Conservation (phyloP, 768 basidiomycete species). For the Agaricus sinodeliciosus region DNA sequence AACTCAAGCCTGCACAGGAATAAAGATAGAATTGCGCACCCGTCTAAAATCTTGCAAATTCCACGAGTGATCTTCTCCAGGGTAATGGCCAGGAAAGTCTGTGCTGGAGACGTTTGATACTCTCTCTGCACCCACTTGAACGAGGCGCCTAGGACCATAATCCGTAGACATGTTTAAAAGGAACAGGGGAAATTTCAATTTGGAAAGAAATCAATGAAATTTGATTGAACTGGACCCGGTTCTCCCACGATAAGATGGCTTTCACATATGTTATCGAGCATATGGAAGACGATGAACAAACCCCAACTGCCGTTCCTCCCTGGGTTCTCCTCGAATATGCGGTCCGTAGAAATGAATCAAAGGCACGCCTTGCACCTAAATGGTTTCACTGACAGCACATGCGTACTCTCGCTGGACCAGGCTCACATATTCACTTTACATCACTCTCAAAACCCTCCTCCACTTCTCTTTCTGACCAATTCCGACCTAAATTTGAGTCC, state of each 20-base stretch:
- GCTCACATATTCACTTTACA: slow-evolving; percentile 72
- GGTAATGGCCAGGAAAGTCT: slow-evolving; percentile 87
- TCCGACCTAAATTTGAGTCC: slow-evolving; percentile 3
- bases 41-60: slow-evolving; percentile 64
- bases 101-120: slow-evolving; percentile 80
- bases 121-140: slow-evolving; percentile 63
- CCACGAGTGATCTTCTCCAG: slow-evolving; percentile 84
- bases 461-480: slow-evolving; percentile 35
- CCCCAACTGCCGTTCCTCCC: slow-evolving; percentile 61
- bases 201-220: background rate
- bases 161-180: slow-evolving; percentile 4
- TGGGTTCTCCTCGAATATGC: slow-evolving; percentile 95
- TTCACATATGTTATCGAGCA: slow-evolving; percentile 67
- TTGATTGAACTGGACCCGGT: too few species aligned
- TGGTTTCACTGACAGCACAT: slow-evolving; percentile 47
- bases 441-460: slow-evolving; percentile 74
- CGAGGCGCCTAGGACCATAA: slow-evolving; percentile 42
- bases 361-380: background rate
- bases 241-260: slow-evolving; percentile 21
- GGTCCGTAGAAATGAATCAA: slow-evolving; percentile 32
- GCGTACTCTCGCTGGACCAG: slow-evolving; percentile 65
- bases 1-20: slow-evolving; percentile 5
- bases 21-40: slow-evolving; percentile 37
- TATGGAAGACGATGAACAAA: slow-evolving; percentile 90
- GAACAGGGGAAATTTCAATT: background rate